These are phyloP conservation scores for Colletotrichum tamarilloi DNA, from an alignment of 2,329 filamentous ascomycete species.

Conservation along the genomic window DNA sequence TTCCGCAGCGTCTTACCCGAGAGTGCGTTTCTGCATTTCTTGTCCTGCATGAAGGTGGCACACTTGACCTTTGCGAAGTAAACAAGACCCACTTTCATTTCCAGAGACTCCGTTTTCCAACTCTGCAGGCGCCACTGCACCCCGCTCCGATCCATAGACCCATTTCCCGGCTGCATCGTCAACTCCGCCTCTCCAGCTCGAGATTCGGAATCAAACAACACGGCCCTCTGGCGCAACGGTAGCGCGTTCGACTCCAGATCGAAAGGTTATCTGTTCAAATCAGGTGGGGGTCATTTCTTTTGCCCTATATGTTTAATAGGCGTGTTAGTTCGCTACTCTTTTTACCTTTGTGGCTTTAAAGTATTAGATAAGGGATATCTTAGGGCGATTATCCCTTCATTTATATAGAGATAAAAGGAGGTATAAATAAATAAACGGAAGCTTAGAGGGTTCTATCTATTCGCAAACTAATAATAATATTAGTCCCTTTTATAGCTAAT, in stretches of 20 bases:
- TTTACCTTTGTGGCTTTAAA: too few species aligned
- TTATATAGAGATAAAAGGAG: too few species aligned
- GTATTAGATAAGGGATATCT: too few species aligned
- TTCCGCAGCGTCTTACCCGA: neutral
- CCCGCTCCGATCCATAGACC: neutral
- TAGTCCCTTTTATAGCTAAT: too few species aligned
- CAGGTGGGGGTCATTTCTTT: slow-evolving; percentile 34
- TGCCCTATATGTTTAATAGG: too few species aligned
- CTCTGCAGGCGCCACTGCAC: too few species aligned
- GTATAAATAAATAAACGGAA: too few species aligned
- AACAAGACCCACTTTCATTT: neutral
- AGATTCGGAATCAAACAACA: neutral
- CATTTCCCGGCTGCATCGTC: rapidly evolving
- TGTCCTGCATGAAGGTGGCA: neutral
- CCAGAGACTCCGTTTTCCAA: neutral
- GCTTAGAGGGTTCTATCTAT: too few species aligned
- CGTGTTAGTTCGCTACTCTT: too few species aligned
- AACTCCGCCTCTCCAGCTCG: neutral
- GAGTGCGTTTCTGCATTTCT: neutral
- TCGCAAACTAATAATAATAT: too few species aligned
- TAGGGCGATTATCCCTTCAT: too few species aligned
- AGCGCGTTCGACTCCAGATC: slow-evolving; percentile 36
- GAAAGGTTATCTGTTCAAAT: slow-evolving; percentile 36
- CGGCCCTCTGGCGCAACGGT: slow-evolving; percentile 32
- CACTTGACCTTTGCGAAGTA: neutral